phyloP scores from a whole-genome alignment of 164 flowering plant species.

The Magnolia sinica region DNA sequence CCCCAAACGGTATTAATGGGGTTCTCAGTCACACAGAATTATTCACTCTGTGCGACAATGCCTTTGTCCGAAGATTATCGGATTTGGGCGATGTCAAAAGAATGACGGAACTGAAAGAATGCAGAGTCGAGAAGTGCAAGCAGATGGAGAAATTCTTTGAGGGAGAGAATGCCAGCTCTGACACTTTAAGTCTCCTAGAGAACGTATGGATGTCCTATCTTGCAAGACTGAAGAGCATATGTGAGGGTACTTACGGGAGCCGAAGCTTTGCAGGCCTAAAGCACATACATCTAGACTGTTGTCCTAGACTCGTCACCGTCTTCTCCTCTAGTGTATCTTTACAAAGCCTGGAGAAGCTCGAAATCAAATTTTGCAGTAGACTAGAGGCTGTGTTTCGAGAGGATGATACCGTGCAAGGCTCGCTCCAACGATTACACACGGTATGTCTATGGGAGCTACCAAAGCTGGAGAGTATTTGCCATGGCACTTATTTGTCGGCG shows the following conservation, averaged over 20 bases:
- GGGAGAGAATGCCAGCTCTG: background rate
- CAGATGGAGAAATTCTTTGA: background rate
- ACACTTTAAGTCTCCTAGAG: background rate
- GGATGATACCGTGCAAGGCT: no score
- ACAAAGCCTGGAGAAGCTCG: background rate
- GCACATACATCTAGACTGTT: background rate
- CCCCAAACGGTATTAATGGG: background rate
- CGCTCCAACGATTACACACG: no score
- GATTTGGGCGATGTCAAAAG: no score
- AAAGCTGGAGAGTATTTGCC: no score
- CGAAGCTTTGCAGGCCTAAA: background rate
- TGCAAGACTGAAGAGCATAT: background rate
- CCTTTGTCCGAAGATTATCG: background rate
- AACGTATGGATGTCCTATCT: background rate
- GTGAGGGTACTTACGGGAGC: background rate
- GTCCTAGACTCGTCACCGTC: slow-evolving; percentile 3
- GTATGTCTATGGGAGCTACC: no score
- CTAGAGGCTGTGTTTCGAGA: background rate
- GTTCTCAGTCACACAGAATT: background rate
- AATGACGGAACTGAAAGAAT: background rate
- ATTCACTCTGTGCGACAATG: background rate
- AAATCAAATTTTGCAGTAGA: background rate
- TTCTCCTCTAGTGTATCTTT: background rate
- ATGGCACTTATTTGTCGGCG: no score
- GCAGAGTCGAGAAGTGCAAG: background rate